These are phyloP conservation scores for Zygoascus bituminiphila DNA, from an alignment of 805 yeast genomes.

Conservation along the genomic window DNA sequence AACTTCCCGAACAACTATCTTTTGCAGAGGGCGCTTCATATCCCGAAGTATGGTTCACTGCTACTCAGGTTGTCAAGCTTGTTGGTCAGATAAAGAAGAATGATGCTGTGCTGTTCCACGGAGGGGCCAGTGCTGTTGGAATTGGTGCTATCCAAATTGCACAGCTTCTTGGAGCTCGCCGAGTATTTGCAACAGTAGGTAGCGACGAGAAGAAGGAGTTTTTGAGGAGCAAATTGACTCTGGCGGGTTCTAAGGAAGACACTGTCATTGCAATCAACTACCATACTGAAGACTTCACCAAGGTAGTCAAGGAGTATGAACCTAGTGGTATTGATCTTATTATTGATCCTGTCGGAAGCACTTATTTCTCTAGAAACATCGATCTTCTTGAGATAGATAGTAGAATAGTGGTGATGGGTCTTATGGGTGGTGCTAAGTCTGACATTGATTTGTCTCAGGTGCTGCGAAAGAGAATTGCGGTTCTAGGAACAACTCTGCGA, in stretches of 20 bases:
- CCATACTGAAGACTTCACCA: constrained; percentile 19
- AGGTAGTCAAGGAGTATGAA: constrained; percentile 17
- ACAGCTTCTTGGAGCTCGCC: constrained; percentile 29
- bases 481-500: constrained; percentile 28
- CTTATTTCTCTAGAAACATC: constrained; percentile 19
- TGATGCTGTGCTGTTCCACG: constrained; percentile 27
- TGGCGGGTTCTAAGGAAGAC: constrained; percentile 19
- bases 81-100: constrained; percentile 26
- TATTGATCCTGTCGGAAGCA: constrained; percentile 27
- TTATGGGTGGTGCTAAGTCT: constrained; percentile 20
- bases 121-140: constrained; percentile 30
- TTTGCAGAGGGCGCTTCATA: constrained; percentile 26
- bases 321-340: constrained; percentile 23
- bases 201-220: constrained; percentile 21
- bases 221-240: constrained; percentile 13
- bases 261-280: constrained; percentile 25
- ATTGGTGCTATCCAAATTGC: constrained; percentile 32
- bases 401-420: constrained; percentile 22
- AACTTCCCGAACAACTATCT: constrained; percentile 21
- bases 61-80: constrained; percentile 26
- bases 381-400: constrained; percentile 23
- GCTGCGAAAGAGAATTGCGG: constrained; percentile 21
- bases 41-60: constrained; percentile 33
- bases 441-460: constrained; percentile 19
- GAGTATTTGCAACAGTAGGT: constrained; percentile 30